These are phyloP conservation scores for Colletotrichum sp. DNA, from an alignment of 2,329 filamentous ascomycete species.

Conservation along the genomic window DNA sequence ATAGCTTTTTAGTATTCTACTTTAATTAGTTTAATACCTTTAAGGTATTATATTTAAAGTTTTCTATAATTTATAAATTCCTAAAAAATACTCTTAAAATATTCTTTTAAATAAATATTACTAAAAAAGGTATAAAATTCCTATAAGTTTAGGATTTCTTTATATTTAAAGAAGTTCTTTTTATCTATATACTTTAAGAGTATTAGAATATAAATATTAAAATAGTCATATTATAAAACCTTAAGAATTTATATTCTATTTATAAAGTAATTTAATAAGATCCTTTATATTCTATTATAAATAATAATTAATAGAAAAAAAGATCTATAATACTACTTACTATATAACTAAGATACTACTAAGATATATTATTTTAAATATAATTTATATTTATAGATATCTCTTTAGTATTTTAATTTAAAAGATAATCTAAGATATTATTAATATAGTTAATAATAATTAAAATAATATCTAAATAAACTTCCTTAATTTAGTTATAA, in stretches of 20 bases:
- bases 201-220: not conserved
- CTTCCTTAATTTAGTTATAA: too few relatives aligned
- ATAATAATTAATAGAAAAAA: too few relatives aligned
- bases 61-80: not conserved
- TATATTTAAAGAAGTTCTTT: not conserved
- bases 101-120: not conserved
- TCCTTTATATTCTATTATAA: too few relatives aligned
- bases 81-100: not conserved
- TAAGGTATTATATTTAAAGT: not conserved
- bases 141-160: not conserved
- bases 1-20: not conserved
- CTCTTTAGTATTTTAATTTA: too few relatives aligned
- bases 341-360: too few relatives aligned
- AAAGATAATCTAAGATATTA: too few relatives aligned
- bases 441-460: too few relatives aligned
- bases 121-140: not conserved
- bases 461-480: too few relatives aligned
- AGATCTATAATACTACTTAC: too few relatives aligned
- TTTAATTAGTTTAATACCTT: not conserved
- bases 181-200: not conserved
- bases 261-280: not conserved
- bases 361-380: too few relatives aligned
- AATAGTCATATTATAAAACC: not conserved
- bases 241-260: not conserved
- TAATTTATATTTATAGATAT: too few relatives aligned